Evolutionary conservation across 352 stramenopile species (phyloP), one percentile per base, ranked within the genome.

Genomic region (Plasmopara muralis): DNA sequence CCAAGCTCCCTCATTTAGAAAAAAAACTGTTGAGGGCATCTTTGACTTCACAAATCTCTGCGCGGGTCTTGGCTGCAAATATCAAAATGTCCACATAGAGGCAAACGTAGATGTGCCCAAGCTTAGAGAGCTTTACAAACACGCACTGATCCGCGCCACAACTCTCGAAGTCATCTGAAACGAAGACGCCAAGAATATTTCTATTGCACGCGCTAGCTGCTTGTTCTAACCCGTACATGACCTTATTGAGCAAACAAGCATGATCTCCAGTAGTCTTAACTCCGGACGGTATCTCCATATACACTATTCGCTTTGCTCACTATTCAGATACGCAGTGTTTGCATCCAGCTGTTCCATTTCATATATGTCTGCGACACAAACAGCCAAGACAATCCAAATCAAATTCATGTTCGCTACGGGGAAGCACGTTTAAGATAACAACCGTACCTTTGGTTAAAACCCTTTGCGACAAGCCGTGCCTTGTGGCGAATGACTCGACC

Each of bases 401-500:
- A 63, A 72, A 41, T 35, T 68, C 48, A 74, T 67, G 49, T 64
- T 67, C 10, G 62, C 57, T 10, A 83, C 72, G 1, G 60, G 8
- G 43, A 40, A 33, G 10, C 5, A 40, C 38, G 13, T 37, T 34
- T 9, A 35, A 7, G 5, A 35, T 2, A 35, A 35, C 5, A 5
- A 9, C 30, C 30, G 31, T 35, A 35, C 4, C 5, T 35, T 12
- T 35, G 31, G 0, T 35, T 35, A 35, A 35, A 35, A 1, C 4
- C 10, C 10, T 35, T 35, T 35, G 31, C 10, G 1, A 35, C 31
- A 8, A 35, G 10, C 10, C 31, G 20, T 25, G 20, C 20, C 20
- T 3, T 25, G 20, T 25, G 20, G 20, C 1, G 20, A 25, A 25
- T 25, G 31, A 35, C 31, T 35, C 10, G 31, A 1, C 6, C 7